Percentiles rank a stretch among this genome's conserved stretches.
Conservation (phyloP, 1,284 basidiomycete genomes). For the Leccinum variabile region DNA sequence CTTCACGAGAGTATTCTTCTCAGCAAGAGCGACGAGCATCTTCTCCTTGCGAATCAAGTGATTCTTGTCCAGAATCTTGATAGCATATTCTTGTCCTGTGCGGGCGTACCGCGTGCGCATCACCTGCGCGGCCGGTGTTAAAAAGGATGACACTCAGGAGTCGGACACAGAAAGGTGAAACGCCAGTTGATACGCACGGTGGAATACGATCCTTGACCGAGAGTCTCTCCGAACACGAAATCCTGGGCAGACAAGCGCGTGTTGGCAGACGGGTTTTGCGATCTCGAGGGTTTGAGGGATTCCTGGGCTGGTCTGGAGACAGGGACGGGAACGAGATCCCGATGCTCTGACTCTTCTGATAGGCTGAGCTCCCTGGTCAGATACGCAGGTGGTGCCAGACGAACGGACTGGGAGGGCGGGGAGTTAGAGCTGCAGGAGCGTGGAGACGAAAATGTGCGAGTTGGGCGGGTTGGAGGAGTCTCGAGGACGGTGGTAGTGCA, state of each 20-base stretch:
- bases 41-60: constrained; percentile 71
- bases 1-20: constrained; percentile 63
- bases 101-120: constrained; percentile 54
- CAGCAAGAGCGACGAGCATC: constrained; percentile 59
- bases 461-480: constrained; percentile 55
- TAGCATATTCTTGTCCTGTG: constrained; percentile 66
- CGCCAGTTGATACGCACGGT: constrained; percentile 47
- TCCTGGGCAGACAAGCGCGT: constrained; percentile 53
- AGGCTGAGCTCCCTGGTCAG: constrained; percentile 58
- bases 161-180: neutral
- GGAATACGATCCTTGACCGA: constrained; percentile 83
- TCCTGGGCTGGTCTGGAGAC: constrained; percentile 14
- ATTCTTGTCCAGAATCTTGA: constrained; percentile 77
- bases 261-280: constrained; percentile 48
- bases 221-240: constrained; percentile 66
- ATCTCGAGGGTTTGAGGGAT: constrained; percentile 40
- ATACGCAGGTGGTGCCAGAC: constrained; percentile 52
- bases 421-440: constrained; percentile 55
- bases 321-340: constrained; percentile 10
- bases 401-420: constrained; percentile 44
- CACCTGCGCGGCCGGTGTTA: constrained; percentile 45
- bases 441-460: constrained; percentile 66
- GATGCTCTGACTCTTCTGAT: constrained; percentile 34
- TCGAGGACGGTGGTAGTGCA: constrained; percentile 43
- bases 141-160: neutral